Evolutionary conservation across 2,329 filamentous ascomycete species (phyloP).

Genomic region (Fusarium dimerum): DNA sequence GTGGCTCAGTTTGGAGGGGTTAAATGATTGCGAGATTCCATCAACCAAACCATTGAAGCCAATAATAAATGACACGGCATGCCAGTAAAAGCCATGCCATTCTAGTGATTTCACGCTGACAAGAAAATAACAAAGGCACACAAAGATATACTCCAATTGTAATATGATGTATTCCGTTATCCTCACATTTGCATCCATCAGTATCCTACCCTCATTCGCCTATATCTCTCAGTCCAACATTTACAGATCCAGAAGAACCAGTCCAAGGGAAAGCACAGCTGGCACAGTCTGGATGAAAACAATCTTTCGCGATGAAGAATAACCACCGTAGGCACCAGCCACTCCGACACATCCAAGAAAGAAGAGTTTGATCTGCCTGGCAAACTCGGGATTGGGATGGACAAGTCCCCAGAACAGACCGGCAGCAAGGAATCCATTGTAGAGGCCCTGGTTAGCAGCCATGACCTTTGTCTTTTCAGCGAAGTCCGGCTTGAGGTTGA

Average conservation of each 20-base stretch:
- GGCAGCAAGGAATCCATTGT: conserved; percentile 55
- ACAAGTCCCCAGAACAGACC: conserved; percentile 49
- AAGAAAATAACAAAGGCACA: no score
- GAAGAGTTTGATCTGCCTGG: conserved; percentile 47
- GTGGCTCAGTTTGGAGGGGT: no score
- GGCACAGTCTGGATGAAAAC: conserved; percentile 43
- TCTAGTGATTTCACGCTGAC: no score
- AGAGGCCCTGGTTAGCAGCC: conserved; percentile 53
- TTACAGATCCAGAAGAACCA: conserved; percentile 26
- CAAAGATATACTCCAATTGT: no score
- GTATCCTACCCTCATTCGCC: no score
- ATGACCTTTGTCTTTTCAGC: conserved; percentile 46
- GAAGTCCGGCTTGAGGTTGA: conserved; percentile 46
- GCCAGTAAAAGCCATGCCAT: no score
- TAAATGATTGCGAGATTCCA: no score
- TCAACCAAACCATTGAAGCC: no score
- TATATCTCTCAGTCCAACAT: no score
- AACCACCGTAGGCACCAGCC: conserved; percentile 47
- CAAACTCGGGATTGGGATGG: conserved; percentile 45
- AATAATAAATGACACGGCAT: no score
- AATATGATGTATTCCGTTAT: no score
- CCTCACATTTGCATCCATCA: no score
- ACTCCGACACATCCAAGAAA: conserved; percentile 47
- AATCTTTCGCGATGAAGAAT: conserved; percentile 43
- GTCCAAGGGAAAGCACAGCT: conserved; percentile 30